Conservation (phyloP, 208 protist genomes). For the Tritrichomonas foetus region DNA sequence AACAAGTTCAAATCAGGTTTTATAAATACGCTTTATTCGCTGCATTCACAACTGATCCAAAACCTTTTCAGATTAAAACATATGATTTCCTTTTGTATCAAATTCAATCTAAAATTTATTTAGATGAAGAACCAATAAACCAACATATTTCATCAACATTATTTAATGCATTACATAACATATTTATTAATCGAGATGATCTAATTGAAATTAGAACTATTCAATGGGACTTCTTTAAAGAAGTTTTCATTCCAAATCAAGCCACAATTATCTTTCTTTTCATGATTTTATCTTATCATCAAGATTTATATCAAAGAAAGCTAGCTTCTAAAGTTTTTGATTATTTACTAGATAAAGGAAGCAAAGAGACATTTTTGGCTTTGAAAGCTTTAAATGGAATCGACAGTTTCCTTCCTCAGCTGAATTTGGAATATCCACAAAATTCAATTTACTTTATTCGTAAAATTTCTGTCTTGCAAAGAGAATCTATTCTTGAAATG, state of each 20-base stretch:
- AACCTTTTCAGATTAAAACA: neutral
- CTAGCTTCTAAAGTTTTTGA: neutral
- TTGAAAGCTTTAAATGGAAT: neutral
- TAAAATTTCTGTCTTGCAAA: too few species aligned
- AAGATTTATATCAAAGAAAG: neutral
- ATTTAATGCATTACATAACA: too few species aligned
- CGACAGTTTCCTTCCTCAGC: neutral
- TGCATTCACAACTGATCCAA: neutral
- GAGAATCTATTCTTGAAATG: too few species aligned
- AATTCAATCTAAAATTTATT: neutral
- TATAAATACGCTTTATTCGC: neutral
- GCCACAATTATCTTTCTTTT: neutral
- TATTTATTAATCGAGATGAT: too few species aligned
- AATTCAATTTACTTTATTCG: too few species aligned
- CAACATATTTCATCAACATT: neutral
- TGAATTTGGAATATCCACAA: neutral
- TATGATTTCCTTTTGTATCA: constrained; percentile 33
- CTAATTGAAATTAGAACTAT: neutral
- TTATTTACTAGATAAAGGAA: neutral
- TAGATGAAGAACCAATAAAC: neutral
- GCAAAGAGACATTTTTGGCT: neutral
- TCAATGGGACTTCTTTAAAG: neutral
- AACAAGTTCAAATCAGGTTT: neutral
- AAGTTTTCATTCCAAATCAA: neutral
- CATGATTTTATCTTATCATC: neutral